Evolutionary conservation across 2,329 filamentous ascomycete genomes (phyloP), one percentile per base, ranked within the genome.

Genomic region (Cryphonectria radicalis): DNA sequence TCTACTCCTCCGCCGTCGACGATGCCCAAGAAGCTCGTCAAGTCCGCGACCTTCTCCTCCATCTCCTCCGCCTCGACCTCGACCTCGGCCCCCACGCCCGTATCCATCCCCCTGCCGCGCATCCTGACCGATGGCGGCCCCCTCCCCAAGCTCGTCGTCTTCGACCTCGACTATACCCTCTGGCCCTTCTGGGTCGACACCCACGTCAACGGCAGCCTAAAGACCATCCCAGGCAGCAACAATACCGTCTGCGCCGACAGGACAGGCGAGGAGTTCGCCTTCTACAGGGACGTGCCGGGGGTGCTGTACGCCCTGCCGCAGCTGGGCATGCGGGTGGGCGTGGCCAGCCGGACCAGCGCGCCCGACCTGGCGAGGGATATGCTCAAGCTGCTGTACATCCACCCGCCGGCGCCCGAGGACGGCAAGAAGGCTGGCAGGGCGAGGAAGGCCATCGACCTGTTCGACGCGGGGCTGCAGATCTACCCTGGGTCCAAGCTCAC

Each of bases 181-280:
- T 98, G 95, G 96, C 94, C 95, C 5, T 98, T 98, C 83, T 98
- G 95, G 95, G 91, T 97, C 1, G 96, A 98, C 84, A 97, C 94
- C 4, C 95, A 98, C 82, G 92, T 96, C 76, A 89, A 90, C 35
- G 71, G 71, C 8, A 95, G 94, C 0, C 82, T 97, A 25, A 87
- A 87, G 75, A 77, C 85, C 8, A 82, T 84, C 68, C 70, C 83
- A 0, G 74, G 63, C 11, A 62, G 79, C 10, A 81, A 80, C 82
- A 83, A 78, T 72, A 78, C 76, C 74, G 79, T 76, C 66, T 84
- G 81, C 68, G 81, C 83, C 28, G 89, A 91, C 79, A 83, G 84
- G 74, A 82, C 83, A 72, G 91, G 90, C 79, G 92, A 94, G 81
- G 84, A 84, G 25, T 94, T 90, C 77, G 81, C 86, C 71, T 94